Base-by-base conservation (phyloP, 345 rosid species). In the Arabidopsis arenosa region DNA sequence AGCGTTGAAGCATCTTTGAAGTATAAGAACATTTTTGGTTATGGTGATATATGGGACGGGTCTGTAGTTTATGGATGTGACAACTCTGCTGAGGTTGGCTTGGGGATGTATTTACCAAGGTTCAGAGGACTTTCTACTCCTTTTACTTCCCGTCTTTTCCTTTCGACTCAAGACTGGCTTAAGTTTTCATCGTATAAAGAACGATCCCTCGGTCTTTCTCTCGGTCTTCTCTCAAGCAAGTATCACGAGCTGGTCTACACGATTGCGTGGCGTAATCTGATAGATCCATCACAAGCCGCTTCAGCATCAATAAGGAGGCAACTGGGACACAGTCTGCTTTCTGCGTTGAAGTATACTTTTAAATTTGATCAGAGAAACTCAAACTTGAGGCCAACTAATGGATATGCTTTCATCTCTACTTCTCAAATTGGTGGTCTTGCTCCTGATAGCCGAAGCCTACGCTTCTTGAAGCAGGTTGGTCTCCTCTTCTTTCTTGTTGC, bases 41-140 rank as follows among this genome's bases (percentile, higher is more conserved):
- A 83, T 83, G 97, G 98, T 56, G 99, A 95, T 84, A 82, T 88
- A 26, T 95, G 99, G 99, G 96, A 95, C 63, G 86, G 89, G 44
- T 84, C 94, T 69, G 51, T 95, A 76, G 89, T 89, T 6, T 90
- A 83, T 86, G 97, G 96, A 61, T 86, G 79, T 82, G 95, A 93
- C 72, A 90, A 83, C 68, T 82, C 90, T n/a, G 82, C 90, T 7
- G 98, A 95, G 88, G 75, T 86, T 56, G 90, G 98, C 74, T 82
- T 89, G 45, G 98, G 99, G 30, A 74, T 90, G 72, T 86, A 80
- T 72, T 12, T 92, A 59, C 99, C 98, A 2, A 89, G 89, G 83
- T 87, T 95, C 74, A 86, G 58, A 80, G 86, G 82, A 61, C 60
- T 87, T 59, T 48, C 67, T 28, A 85, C 84, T 75, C 97, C 99